Evolutionary conservation across 2,329 filamentous ascomycete genomes (phyloP), one percentile per base, ranked within the genome.

Genomic region (Penicillium sp.): DNA sequence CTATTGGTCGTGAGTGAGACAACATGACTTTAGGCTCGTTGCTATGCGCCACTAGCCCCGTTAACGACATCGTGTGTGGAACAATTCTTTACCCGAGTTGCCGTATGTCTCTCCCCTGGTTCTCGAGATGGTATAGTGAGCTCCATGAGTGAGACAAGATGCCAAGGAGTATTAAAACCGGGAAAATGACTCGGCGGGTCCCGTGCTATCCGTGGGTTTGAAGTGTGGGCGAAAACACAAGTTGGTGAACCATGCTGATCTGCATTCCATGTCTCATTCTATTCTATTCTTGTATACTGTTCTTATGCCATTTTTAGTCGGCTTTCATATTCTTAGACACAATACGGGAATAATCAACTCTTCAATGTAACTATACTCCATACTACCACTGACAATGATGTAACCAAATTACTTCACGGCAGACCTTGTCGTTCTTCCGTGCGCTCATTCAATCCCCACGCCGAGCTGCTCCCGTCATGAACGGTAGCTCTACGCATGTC

Each of bases 401-500:
- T 50, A 39, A 50, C 48, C 24, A 16, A 10, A 21, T 11, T 5
- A 21, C n/a, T 9, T 49, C 47, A 68, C 14, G 64, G 69, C 54
- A 73, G 65, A n/a, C 70, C 70, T 52, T 65, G 62, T 50, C 68
- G 65, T 37, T 62, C 62, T 45, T 66, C 65, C 9, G 59, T 69
- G 43, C 55, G 57, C 60, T 72, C 69, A 65, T 81, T 81, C 56
- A 79, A 62, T 2, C 79, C 78, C 76, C 76, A 80, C 37, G 76
- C 77, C 21, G 68, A 65, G 11, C 54, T 56, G 57, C 76, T 78
- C 14, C 67, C 68, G 67, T 80, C 83, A 65, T 85, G 79, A 1
- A 86, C 82, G 1, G 83, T 86, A 5, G 82, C 80, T 58, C 84
- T 72, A 47, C 84, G 71, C 78, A 87, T 76, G 67, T 87, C 84